Conservation (phyloP, 495 filamentous ascomycete species). For the Podospora conica region DNA sequence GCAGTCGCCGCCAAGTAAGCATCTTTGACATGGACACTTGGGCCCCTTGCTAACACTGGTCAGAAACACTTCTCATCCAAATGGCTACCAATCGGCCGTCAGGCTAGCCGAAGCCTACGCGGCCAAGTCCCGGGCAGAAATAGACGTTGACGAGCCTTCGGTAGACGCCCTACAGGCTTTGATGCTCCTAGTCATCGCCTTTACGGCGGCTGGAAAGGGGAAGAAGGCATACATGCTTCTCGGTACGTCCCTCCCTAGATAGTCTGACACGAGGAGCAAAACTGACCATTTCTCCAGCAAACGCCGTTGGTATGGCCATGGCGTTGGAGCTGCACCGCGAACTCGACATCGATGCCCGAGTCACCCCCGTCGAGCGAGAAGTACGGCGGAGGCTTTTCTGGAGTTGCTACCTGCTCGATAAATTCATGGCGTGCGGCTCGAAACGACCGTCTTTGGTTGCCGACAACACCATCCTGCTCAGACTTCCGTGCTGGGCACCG, state of each 20-base stretch:
- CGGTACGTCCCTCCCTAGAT: constrained; percentile 52
- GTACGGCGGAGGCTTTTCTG: constrained; percentile 71
- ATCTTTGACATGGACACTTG: neutral
- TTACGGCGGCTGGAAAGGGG: constrained; percentile 68
- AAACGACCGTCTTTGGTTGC: constrained; percentile 69
- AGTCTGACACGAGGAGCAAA: neutral
- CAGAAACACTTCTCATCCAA: constrained; percentile 59
- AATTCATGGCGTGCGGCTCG: constrained; percentile 71
- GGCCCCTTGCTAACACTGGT: constrained; percentile 10
- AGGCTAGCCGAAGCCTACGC: constrained; percentile 61
- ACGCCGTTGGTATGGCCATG: constrained; percentile 72
- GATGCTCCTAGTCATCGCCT: constrained; percentile 67
- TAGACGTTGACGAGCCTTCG: constrained; percentile 73
- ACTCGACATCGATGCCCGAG: constrained; percentile 49
- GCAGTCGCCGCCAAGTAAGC: constrained; percentile 63
- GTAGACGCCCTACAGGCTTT: constrained; percentile 70
- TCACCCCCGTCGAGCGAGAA: constrained; percentile 61
- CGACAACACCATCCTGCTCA: constrained; percentile 66
- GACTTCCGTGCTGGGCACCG: constrained; percentile 63
- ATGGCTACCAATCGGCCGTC: constrained; percentile 55
- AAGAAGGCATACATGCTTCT: constrained; percentile 84
- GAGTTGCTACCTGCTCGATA: constrained; percentile 77
- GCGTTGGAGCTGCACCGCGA: constrained; percentile 72
- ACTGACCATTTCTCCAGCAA: constrained; percentile 43
- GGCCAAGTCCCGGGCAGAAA: constrained; percentile 54